phyloP scores from a whole-genome alignment of 306 rosid species.

The Begonia loranthoides region DNA sequence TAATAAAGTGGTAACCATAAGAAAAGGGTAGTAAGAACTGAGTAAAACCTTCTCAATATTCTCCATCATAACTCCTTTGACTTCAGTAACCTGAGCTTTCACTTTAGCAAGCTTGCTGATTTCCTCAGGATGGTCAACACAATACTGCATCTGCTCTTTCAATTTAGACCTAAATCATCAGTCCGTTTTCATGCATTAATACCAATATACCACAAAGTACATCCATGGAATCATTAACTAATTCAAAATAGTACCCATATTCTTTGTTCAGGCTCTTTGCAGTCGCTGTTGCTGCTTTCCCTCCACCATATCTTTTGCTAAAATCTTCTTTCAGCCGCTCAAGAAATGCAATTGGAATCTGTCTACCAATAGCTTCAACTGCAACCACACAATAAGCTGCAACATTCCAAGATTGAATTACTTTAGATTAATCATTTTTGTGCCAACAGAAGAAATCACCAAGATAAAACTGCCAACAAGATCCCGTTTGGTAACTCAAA shows the following conservation, averaged over 20 bases:
- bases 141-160: constrained; percentile 91
- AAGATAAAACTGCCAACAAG: too few relatives aligned
- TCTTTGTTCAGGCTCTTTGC: constrained; percentile 69
- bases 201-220: constrained; percentile 6
- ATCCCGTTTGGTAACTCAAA: too few relatives aligned
- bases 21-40: background rate
- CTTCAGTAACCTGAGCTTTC: constrained; percentile 90
- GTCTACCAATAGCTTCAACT: constrained; percentile 66
- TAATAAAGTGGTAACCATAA: background rate
- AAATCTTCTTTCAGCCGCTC: constrained; percentile 84
- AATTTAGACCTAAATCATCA: constrained; percentile 42
- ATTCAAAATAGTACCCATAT: constrained; percentile 44
- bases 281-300: constrained; percentile 70
- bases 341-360: constrained; percentile 76
- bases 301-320: constrained; percentile 66
- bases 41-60: constrained; percentile 69
- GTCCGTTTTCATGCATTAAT: constrained; percentile 12
- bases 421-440: too few relatives aligned
- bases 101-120: constrained; percentile 75
- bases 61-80: constrained; percentile 94
- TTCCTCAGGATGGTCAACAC: constrained; percentile 88
- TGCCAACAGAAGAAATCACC: too few relatives aligned
- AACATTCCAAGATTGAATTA: constrained; percentile 11
- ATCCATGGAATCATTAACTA: background rate
- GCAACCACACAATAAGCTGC: constrained; percentile 90